Conservation (phyloP, 805 yeast genomes). For the Starmerella geochares region DNA sequence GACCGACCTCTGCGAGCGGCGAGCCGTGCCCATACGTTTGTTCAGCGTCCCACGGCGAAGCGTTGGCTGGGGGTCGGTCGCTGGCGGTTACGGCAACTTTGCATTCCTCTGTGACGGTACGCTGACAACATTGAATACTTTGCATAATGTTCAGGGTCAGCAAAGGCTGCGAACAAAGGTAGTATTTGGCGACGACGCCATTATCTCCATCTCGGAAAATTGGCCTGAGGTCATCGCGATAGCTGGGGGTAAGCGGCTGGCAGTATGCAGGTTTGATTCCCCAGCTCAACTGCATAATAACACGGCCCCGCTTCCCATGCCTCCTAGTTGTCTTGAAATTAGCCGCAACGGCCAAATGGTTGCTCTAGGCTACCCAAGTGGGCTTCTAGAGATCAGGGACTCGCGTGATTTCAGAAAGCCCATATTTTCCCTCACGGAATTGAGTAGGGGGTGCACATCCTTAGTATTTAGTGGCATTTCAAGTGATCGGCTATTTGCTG, state of each 20-base stretch:
- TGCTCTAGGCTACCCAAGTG: neutral
- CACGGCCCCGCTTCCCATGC: neutral
- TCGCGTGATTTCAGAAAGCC: neutral
- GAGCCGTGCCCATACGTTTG: neutral
- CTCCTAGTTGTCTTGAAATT: neutral
- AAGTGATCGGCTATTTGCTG: slow-evolving; percentile 1
- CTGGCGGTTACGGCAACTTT: neutral
- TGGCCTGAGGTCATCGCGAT: neutral
- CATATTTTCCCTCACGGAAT: neutral
- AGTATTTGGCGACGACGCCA: neutral
- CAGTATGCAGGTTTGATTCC: neutral
- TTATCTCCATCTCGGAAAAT: neutral
- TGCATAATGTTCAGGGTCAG: too few relatives aligned
- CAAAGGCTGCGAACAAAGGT: neutral
- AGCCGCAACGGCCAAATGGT: slow-evolving; percentile 5
- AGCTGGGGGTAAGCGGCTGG: neutral
- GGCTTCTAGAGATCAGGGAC: neutral
- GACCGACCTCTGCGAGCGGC: neutral
- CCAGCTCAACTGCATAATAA: neutral
- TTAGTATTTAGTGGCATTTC: neutral
- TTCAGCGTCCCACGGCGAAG: neutral
- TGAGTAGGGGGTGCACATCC: neutral
- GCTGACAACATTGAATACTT: neutral
- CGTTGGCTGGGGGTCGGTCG: neutral
- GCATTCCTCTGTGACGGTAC: neutral